Percentiles rank a stretch among this genome's conserved stretches.
phyloP scores from a whole-genome alignment of 345 rosid species.

The Diplotaxis tenuifolia region DNA sequence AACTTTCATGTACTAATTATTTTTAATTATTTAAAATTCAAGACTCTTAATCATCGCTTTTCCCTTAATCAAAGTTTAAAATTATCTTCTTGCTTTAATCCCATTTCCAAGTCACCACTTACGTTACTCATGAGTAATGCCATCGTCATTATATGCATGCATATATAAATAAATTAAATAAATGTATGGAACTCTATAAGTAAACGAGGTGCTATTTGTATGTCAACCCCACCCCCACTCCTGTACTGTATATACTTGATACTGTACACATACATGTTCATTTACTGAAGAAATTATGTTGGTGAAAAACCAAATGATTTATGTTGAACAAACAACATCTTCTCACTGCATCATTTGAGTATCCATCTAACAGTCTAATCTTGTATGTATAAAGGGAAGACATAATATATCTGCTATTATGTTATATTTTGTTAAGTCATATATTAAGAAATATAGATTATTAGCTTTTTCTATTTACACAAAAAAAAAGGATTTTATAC shows the following conservation, averaged over 20 bases:
- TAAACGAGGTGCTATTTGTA: neutral
- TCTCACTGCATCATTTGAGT: neutral
- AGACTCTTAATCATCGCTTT: constrained; percentile 21
- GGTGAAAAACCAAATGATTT: neutral
- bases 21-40: constrained; percentile 9
- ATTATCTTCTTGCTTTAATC: constrained; percentile 30
- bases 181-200: constrained; percentile 9
- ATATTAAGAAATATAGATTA: neutral
- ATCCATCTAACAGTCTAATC: neutral
- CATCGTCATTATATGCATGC: constrained; percentile 32
- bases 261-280: neutral
- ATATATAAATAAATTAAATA: neutral
- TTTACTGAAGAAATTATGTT: neutral
- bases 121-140: constrained; percentile 38
- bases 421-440: neutral
- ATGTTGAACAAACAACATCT: neutral
- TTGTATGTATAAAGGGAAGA: neutral
- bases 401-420: neutral
- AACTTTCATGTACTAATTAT: constrained; percentile 10
- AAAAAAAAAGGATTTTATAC: neutral
- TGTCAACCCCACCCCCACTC: neutral
- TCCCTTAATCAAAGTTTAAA: constrained; percentile 20
- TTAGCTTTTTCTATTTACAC: neutral
- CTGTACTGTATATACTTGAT: too few relatives aligned
- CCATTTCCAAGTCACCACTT: constrained; percentile 31